These are phyloP conservation scores for Saccharomyces jurei DNA, from an alignment of 805 yeast genomes.

Conservation along the genomic window DNA sequence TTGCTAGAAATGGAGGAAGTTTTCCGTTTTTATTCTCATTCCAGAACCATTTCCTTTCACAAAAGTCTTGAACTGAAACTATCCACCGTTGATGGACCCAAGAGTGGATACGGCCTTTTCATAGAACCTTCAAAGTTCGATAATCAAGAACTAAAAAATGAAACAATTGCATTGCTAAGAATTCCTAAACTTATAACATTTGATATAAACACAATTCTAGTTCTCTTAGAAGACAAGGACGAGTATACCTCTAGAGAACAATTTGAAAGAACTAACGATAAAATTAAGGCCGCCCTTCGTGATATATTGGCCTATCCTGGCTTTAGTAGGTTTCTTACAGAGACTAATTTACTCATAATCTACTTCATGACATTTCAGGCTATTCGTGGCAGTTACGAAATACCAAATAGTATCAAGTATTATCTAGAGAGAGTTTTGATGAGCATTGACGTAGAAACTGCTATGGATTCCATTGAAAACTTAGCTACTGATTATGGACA, in stretches of 20 bases:
- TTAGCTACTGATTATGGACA: slow-evolving; percentile 12
- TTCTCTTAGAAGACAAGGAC: slow-evolving; percentile 13
- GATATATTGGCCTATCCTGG: slow-evolving; percentile 15
- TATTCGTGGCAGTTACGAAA: slow-evolving; percentile 8
- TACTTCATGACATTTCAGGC: slow-evolving; percentile 13
- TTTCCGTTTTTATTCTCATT: background rate
- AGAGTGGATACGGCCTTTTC: slow-evolving; percentile 31
- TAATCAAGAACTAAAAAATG: slow-evolving; percentile 1
- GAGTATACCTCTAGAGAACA: slow-evolving; percentile 19
- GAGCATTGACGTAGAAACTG: slow-evolving; percentile 9
- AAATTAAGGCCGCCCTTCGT: slow-evolving; percentile 25
- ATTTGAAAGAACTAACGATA: slow-evolving; percentile 21
- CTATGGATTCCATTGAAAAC: slow-evolving; percentile 2
- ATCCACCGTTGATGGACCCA: slow-evolving; percentile 19
- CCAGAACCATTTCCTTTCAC: background rate
- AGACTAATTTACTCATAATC: slow-evolving; percentile 16
- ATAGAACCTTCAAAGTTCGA: slow-evolving; percentile 2
- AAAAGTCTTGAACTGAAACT: slow-evolving; percentile 7
- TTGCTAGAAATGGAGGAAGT: background rate
- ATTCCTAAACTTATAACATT: slow-evolving; percentile 31
- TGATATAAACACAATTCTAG: slow-evolving; percentile 25
- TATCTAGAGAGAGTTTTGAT: slow-evolving; percentile 19
- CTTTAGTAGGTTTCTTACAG: slow-evolving; percentile 5
- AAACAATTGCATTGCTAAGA: slow-evolving; percentile 31
- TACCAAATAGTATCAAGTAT: slow-evolving; percentile 12